phyloP scores from a whole-genome alignment of 352 stramenopile species.

The Phytophthora pinifolia region DNA sequence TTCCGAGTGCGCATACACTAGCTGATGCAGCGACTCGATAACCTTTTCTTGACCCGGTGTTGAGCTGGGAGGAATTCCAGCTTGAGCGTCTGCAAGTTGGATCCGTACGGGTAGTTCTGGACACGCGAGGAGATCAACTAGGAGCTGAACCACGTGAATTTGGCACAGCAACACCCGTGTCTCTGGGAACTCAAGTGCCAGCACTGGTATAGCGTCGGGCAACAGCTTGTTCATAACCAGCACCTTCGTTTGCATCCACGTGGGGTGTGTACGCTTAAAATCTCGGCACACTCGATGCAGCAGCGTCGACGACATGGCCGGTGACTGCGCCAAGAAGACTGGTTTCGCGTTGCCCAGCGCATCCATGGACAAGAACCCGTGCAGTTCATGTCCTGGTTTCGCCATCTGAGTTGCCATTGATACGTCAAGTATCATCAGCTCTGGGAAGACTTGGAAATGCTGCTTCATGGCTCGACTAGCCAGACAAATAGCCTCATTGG shows the following conservation, averaged over 20 bases:
- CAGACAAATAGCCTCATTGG: constrained; percentile 71
- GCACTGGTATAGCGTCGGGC: constrained; percentile 53
- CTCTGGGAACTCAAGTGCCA: constrained; percentile 58
- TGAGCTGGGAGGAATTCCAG: background rate
- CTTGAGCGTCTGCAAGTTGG: constrained; percentile 11
- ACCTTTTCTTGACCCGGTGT: constrained; percentile 42
- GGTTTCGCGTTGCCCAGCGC: constrained; percentile 64
- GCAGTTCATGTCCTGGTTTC: constrained; percentile 38
- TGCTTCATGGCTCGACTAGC: constrained; percentile 76
- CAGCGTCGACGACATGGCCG: constrained; percentile 47
- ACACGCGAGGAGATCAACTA: constrained; percentile 42
- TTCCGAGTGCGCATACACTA: constrained; percentile 63
- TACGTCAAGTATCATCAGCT: constrained; percentile 58
- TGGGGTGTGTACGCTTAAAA: constrained; percentile 73
- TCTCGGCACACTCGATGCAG: constrained; percentile 67
- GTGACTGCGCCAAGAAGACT: constrained; percentile 57
- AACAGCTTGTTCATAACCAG: constrained; percentile 66
- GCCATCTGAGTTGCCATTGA: constrained; percentile 10
- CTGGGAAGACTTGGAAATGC: constrained; percentile 62
- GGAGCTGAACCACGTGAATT: constrained; percentile 71
- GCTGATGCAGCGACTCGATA: constrained; percentile 50
- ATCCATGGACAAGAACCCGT: constrained; percentile 73
- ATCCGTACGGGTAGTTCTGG: constrained; percentile 1
- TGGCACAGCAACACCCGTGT: constrained; percentile 62
- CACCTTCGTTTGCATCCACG: constrained; percentile 60